Conservation (phyloP, 148 eudicot genomes). For the Dysphania ambrosioides region DNA sequence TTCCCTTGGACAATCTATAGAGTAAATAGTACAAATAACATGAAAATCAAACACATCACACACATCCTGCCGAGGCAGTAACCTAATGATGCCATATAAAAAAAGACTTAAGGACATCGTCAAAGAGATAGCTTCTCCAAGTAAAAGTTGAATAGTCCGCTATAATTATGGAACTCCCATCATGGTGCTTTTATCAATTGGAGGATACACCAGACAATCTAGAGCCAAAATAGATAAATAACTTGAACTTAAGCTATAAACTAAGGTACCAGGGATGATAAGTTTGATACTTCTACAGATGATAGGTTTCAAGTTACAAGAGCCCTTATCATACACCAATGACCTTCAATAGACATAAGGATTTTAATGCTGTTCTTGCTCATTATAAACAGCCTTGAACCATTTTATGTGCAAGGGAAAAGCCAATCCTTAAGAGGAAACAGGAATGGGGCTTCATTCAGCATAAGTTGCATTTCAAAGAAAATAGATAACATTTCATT, state of each 20-base stretch:
- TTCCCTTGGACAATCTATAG: too few relatives aligned
- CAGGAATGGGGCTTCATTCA: background rate
- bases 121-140: background rate
- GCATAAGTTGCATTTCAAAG: background rate
- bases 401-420: background rate
- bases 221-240: background rate
- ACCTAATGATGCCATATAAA: background rate
- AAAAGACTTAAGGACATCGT: background rate
- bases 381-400: background rate
- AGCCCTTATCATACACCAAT: background rate
- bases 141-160: background rate
- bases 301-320: too few relatives aligned
- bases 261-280: background rate
- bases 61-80: background rate
- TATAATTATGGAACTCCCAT: too few relatives aligned
- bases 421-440: background rate
- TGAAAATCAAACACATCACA: background rate
- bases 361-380: too few relatives aligned
- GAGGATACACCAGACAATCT: background rate
- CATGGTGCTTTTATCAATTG: background rate
- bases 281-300: background rate
- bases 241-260: background rate
- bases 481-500: too few relatives aligned
- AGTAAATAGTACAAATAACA: background rate
- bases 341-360: background rate